Percentiles rank a stretch among this genome's conserved stretches.
Evolutionary conservation across 441 rosid species (phyloP).

Genomic region (Biscutella laevigata): DNA sequence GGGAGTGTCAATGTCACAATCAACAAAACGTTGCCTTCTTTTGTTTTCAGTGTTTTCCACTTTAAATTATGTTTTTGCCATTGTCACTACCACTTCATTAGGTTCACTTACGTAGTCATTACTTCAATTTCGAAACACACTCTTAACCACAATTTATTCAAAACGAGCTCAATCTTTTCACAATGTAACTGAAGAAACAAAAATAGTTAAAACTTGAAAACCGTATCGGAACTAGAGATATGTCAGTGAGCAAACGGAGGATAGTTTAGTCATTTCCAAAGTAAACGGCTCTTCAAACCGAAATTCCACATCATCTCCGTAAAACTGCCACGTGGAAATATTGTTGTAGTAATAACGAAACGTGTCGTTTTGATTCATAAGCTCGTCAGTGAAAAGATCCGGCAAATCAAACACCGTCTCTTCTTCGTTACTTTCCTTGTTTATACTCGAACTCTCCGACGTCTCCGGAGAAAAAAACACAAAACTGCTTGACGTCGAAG

Average conservation of each 20-base stretch:
- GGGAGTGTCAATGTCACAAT: slow-evolving; percentile 9
- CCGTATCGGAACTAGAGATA: neutral
- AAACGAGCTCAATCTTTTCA: neutral
- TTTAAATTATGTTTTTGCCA: neutral
- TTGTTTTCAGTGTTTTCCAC: neutral
- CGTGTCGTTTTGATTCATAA: slow-evolving; percentile 25
- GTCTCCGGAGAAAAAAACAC: slow-evolving; percentile 22
- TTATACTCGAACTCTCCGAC: slow-evolving; percentile 26
- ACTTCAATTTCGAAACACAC: neutral
- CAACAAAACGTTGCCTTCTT: slow-evolving; percentile 9
- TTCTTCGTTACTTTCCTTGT: slow-evolving; percentile 34
- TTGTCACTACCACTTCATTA: no score
- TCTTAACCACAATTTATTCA: neutral
- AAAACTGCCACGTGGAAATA: slow-evolving; percentile 49
- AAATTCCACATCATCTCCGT: slow-evolving; percentile 40
- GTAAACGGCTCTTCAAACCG: slow-evolving; percentile 47
- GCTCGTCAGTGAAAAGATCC: slow-evolving; percentile 50
- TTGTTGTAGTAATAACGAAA: slow-evolving; percentile 28
- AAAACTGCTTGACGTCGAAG: slow-evolving; percentile 19
- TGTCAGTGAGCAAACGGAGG: neutral
- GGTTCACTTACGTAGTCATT: no score
- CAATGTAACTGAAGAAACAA: neutral
- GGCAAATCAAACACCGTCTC: slow-evolving; percentile 70
- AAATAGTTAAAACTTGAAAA: neutral
- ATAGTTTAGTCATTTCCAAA: slow-evolving; percentile 29